Evolutionary conservation across 2,329 filamentous ascomycete species (phyloP), one percentile per base, ranked within the genome.

Genomic region (Acrocalymma vagum): DNA sequence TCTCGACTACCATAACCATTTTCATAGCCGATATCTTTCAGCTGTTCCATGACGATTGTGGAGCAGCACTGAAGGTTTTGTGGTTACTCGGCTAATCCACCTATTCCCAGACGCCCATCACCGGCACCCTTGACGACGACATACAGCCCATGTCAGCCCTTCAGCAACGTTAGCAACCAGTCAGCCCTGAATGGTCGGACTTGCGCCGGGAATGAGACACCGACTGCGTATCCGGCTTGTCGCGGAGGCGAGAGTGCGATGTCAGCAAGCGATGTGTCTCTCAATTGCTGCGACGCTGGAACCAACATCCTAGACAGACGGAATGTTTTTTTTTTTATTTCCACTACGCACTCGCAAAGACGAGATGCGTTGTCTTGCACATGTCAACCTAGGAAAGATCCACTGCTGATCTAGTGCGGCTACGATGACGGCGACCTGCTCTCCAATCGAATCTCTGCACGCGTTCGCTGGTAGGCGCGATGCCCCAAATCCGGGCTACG

Each of bases 381-480:
- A 25, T 36, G 32, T 42, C 10, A 35, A 37, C 15, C 17, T 24
- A 27, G 36, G 36, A 25, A 42, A 32, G 43, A 57, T 55, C 44
- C 33, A 24, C 47, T 22, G 38, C 32, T 38, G 41, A 31, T 35
- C 30, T 34, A 40, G 21, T 31, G 25, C 22, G 32, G 28, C 16
- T 21, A 28, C 38, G 26, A 16, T 22, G 32, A 29, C 16, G 24
- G 26, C 38, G 26, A 16, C 31, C 27, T 20, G 30, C 21, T n/a
- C 34, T 42, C 48, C 51, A 57, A 53, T 51, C 27, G 25, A 25
- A 14, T 41, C 30, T 25, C 42, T 31, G 49, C 52, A 55, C 48
- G 49, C 50, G 42, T 53, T n/a, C 38, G 37, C 41, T 38, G 26
- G 38, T 35, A 20, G 13, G 39, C 15, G 40, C 40, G 37, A 28